Percentiles rank a stretch among this genome's conserved stretches.
These are phyloP conservation scores for Aspergillus ochraceoroseus DNA, from an alignment of 2,329 filamentous ascomycete genomes.

Conservation along the genomic window DNA sequence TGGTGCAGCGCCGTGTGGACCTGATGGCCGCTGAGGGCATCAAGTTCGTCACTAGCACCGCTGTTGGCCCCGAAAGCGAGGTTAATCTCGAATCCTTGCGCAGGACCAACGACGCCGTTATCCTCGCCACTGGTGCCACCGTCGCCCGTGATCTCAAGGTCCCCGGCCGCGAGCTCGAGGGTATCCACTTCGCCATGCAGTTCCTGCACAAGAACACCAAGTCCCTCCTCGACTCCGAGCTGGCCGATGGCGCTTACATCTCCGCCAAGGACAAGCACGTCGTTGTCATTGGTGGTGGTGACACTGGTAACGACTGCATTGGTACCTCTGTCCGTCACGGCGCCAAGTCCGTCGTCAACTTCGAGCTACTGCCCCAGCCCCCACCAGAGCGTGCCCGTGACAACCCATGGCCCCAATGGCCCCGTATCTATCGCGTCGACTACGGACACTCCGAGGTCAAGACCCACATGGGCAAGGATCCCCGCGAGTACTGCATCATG, in stretches of 20 bases:
- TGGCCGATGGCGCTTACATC: conserved; percentile 79
- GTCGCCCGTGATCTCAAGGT: conserved; percentile 90
- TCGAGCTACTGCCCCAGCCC: conserved; percentile 89
- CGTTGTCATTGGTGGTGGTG: conserved; percentile 93
- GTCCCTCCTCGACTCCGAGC: conserved; percentile 86
- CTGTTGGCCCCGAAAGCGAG: conserved; percentile 70
- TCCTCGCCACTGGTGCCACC: conserved; percentile 88
- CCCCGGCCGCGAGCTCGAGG: conserved; percentile 78
- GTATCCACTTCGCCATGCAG: conserved; percentile 95
- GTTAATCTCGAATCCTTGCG: conserved; percentile 67
- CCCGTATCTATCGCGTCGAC: conserved; percentile 95
- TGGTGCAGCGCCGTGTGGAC: conserved; percentile 91
- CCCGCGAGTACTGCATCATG: conserved; percentile 97
- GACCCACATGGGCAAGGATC: conserved; percentile 92
- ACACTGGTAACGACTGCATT: conserved; percentile 97
- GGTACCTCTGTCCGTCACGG: conserved; percentile 93
- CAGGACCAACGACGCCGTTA: conserved; percentile 70
- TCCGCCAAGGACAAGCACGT: conserved; percentile 94
- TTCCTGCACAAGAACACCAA: conserved; percentile 98
- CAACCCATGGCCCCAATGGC: conserved; percentile 99
- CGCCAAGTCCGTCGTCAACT: conserved; percentile 93
- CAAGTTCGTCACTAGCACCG: conserved; percentile 70
- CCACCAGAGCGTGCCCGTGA: conserved; percentile 83
- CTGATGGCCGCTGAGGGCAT: conserved; percentile 90
- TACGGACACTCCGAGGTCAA: conserved; percentile 95